Evolutionary conservation across 768 basidiomycete species (phyloP), one percentile per base, ranked within the genome.

Genomic region (Zangia roseola): DNA sequence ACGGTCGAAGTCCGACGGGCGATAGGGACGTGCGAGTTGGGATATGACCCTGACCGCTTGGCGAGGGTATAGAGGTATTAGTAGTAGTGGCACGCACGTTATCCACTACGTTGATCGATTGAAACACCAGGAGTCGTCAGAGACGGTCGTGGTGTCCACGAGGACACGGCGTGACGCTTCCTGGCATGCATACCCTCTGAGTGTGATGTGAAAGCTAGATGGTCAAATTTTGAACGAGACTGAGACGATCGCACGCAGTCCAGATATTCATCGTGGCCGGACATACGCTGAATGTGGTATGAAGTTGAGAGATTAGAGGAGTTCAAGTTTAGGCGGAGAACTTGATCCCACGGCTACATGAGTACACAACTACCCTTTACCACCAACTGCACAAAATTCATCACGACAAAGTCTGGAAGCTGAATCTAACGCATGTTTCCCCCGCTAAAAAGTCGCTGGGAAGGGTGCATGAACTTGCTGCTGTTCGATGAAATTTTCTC

Each of bases 141-240:
- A 38, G 19, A 21, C 38, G 47, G 41, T 48, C 47, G 47, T 48
- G 40, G 26, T 42, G 40, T 28, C 39, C 40, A 48, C 47, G 47
- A 42, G 47, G 47, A 48, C 47, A 25, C 20, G 34, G 33, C 33
- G 41, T 28, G 40, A 47, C 20, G 39, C 20, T 25, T 31, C 23
- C 31, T 31, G 14, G 7, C 17, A 25, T n/a, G 31, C 38, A 40
- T 14, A 8, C 26, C 28, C 38, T 33, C 25, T 19, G 16, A 44
- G 25, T 25, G 17, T 19, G 26, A 24, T 25, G 34, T 9, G 25
- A 28, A 10, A 36, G 44, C 43, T 12, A 38, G 44, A 20, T 26
- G 35, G 45, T 39, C 45, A 38, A 26, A 39, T 46, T 17, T 21
- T 14, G 24, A 46, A 46, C 37, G 19, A 31, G 37, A 26, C 45